Evolutionary conservation across 345 rosid genomes (phyloP).

Genomic region (Angophora floribunda): DNA sequence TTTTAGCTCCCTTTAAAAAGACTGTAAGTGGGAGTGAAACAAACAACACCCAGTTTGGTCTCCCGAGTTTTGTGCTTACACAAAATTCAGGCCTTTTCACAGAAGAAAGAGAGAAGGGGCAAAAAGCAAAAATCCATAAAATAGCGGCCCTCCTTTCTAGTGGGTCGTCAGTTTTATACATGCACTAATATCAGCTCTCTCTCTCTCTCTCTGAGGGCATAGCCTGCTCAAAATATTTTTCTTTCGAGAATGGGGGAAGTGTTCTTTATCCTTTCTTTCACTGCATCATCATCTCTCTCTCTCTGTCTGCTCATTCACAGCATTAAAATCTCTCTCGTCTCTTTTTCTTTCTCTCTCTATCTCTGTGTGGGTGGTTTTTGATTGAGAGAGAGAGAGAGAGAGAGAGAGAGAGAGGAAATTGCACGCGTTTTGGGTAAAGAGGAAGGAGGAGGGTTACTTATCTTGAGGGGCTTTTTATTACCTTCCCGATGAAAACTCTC

Average conservation of each 20-base stretch:
- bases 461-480: constrained; percentile 17
- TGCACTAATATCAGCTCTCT: background rate
- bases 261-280: background rate
- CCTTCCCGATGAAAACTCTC: constrained; percentile 81
- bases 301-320: background rate
- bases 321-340: background rate
- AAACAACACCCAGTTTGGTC: constrained; percentile 20
- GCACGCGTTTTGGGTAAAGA: background rate
- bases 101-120: constrained; percentile 31
- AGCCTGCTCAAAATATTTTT: background rate
- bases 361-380: background rate
- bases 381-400: constrained; percentile 11
- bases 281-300: background rate
- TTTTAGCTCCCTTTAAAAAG: background rate
- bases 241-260: background rate
- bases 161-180: constrained; percentile 4
- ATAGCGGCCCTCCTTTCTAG: constrained; percentile 44
- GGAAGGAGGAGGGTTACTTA: background rate
- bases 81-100: background rate
- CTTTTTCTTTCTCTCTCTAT: background rate
- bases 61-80: constrained; percentile 85
- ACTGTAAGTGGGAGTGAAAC: background rate
- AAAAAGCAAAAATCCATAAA: background rate
- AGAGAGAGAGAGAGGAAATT: background rate
- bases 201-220: background rate